phyloP scores from a whole-genome alignment of 1,284 basidiomycete genomes.

The Ustilago tritici region DNA sequence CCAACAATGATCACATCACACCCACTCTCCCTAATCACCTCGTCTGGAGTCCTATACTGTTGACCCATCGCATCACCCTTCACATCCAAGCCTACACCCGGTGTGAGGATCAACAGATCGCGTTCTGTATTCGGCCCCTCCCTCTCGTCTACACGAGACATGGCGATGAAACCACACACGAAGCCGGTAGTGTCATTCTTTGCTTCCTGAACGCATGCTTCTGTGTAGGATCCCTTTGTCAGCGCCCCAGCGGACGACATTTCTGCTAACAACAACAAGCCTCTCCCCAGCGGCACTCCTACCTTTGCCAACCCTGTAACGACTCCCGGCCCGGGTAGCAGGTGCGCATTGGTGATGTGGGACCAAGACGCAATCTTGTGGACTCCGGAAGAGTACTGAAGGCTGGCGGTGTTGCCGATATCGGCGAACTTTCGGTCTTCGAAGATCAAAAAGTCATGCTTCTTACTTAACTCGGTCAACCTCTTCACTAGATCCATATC shows the following conservation, averaged over 20 bases:
- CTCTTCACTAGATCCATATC: slow-evolving; percentile 79
- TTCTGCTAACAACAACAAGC: slow-evolving; percentile 90
- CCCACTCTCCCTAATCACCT: slow-evolving; percentile 86
- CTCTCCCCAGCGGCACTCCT: slow-evolving; percentile 85
- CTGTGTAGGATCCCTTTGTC: slow-evolving; percentile 85
- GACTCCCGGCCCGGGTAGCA: slow-evolving; percentile 90
- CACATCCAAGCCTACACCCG: slow-evolving; percentile 87
- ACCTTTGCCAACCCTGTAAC: slow-evolving; percentile 87
- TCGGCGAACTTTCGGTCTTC: slow-evolving; percentile 99
- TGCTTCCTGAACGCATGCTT: slow-evolving; percentile 78
- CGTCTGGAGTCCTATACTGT: slow-evolving; percentile 90
- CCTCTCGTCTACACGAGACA: slow-evolving; percentile 75
- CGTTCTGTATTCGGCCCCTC: slow-evolving; percentile 60
- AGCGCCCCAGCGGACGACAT: slow-evolving; percentile 94
- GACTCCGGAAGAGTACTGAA: slow-evolving; percentile 93
- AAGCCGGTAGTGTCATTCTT: slow-evolving; percentile 59
- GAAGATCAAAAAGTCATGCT: slow-evolving; percentile 95
- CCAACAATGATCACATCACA: slow-evolving; percentile 99
- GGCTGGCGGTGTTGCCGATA: slow-evolving; percentile 95
- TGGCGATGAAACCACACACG: slow-evolving; percentile 78
- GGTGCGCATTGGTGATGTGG: slow-evolving; percentile 97
- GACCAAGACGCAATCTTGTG: slow-evolving; percentile 96
- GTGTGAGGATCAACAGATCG: slow-evolving; percentile 92
- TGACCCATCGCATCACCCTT: slow-evolving; percentile 92
- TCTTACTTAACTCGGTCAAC: slow-evolving; percentile 79